These are phyloP conservation scores for Mycena olivaceomarginata DNA, from an alignment of 768 basidiomycete species.

Conservation along the genomic window DNA sequence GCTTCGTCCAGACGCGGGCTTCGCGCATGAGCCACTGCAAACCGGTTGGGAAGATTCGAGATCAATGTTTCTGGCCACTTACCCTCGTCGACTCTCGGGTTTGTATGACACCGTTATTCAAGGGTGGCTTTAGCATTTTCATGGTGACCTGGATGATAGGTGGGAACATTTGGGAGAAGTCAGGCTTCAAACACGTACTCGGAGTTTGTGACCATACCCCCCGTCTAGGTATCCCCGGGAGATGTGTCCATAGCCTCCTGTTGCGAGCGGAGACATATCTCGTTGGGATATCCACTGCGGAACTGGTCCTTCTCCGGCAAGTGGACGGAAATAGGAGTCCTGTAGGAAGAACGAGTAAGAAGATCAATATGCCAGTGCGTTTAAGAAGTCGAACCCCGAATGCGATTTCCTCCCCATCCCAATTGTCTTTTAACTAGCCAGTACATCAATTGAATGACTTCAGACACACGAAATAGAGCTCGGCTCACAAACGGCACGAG, in stretches of 20 bases:
- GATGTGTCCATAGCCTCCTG: not conserved
- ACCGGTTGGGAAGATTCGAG: not conserved
- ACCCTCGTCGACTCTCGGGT: not conserved
- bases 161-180: too few relatives aligned
- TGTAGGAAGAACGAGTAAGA: not conserved
- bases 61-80: not conserved
- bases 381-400: not conserved
- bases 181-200: not conserved
- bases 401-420: not conserved
- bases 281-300: not conserved
- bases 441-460: not conserved
- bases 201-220: not conserved
- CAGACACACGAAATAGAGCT: not conserved
- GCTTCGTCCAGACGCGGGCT: not conserved
- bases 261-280: not conserved
- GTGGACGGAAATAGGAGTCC: not conserved
- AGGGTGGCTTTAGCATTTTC: not conserved
- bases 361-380: too few relatives aligned
- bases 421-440: not conserved
- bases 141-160: not conserved
- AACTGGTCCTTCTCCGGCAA: not conserved
- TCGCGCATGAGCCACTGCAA: not conserved
- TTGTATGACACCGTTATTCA: not conserved
- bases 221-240: not conserved
- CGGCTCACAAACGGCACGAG: not conserved